These are phyloP conservation scores for Primulina eburnea DNA, from an alignment of 257 asterid genomes.

Conservation along the genomic window DNA sequence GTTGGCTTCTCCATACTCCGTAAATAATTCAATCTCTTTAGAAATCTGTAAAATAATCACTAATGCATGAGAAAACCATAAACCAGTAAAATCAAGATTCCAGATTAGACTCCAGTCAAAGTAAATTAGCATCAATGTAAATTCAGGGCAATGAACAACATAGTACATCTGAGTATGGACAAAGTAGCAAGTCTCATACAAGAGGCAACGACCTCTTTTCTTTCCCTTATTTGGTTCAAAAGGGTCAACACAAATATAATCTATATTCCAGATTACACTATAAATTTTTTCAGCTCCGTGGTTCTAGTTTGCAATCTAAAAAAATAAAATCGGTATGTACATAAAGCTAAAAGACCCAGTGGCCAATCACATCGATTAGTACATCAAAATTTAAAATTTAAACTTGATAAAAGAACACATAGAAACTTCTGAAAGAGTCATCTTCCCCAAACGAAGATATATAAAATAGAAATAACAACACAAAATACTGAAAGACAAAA, in stretches of 20 bases:
- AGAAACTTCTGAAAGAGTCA: background rate
- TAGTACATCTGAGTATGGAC: background rate
- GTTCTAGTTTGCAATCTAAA: background rate
- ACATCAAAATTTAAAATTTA: no score
- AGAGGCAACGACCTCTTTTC: background rate
- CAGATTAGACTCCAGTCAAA: slow-evolving; percentile 2
- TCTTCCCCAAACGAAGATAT: slow-evolving; percentile 1
- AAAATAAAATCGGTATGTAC: no score
- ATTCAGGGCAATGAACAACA: no score
- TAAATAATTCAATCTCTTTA: slow-evolving; percentile 81
- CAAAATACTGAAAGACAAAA: slow-evolving; percentile 16
- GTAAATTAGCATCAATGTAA: background rate
- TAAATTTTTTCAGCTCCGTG: background rate
- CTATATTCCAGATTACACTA: background rate
- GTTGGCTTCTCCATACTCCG: slow-evolving; percentile 95
- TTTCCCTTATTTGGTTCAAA: background rate
- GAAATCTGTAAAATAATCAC: slow-evolving; percentile 50
- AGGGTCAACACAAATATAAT: background rate
- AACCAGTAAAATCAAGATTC: background rate
- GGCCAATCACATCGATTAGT: background rate
- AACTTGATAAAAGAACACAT: background rate
- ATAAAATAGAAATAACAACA: background rate
- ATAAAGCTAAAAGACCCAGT: background rate
- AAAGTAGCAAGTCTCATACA: background rate
- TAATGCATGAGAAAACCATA: slow-evolving; percentile 5